Evolutionary conservation across 305 asterid genomes (phyloP), one percentile per base, ranked within the genome.

Genomic region (Fraxinus sp.): DNA sequence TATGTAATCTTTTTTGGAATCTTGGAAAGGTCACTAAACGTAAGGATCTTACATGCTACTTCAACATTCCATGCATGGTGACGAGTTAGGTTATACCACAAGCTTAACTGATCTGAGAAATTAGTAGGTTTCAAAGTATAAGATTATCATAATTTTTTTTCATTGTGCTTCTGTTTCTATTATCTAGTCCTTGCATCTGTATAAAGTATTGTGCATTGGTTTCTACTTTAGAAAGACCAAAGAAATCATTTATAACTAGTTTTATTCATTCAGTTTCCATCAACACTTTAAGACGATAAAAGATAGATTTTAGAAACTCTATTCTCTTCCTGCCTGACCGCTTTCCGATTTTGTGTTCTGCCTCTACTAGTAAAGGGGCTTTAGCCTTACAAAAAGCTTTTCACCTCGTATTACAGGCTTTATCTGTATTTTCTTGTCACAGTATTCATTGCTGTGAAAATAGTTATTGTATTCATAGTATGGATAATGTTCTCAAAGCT

Each of bases 361-460:
- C 49, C 49, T 41, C 49, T 41, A 41, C 49, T 41, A 8, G 49
- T 41, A 41, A 41, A 9, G 14, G 49, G 49, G 49, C 49, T 41
- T 9, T 41, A 41, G 49, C 49, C 49, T 41, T 41, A 41, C 49
- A 44, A 10, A 4, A 44, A 44, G 52, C 14, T 44, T 44, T 39
- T 14, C 7, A 4, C 59, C 18, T 49, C 59, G 5, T 49, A 5
- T 14, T 49, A 4, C 20, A 49, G 16, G 59, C 59, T 49, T 14
- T 14, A 4, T 14, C 16, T 3, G 59, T 49, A 49, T 49, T 49
- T 49, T 49, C 13, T 20, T 7, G 71, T 62, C 71, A 7, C 26
- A 7, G 4, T 79, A 41, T 71, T 80, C 55, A 80, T 44, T 80
- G 57, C 66, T 52, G 10, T 30, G 71, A 70, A 71, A 66, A 6